phyloP scores from a whole-genome alignment of 331 rosid genomes.

The Pyrus hybrid region DNA sequence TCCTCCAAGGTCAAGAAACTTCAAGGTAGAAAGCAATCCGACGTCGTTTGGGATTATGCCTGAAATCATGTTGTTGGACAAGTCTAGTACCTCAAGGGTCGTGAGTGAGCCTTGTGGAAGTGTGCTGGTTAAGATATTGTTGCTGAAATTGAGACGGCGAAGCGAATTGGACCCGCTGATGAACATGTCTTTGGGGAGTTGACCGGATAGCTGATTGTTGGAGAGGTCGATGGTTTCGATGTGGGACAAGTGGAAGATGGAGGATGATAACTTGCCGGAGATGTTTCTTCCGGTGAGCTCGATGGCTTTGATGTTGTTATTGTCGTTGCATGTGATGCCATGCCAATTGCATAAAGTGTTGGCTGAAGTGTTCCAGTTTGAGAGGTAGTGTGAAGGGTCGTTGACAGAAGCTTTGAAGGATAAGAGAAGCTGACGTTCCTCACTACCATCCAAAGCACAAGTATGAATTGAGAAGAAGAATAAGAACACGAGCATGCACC shows the following conservation, averaged over 20 bases:
- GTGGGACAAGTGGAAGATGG: conserved; percentile 42
- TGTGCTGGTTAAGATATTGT: conserved; percentile 67
- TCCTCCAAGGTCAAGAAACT: conserved; percentile 81
- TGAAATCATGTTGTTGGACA: conserved; percentile 86
- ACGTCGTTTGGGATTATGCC: conserved; percentile 53
- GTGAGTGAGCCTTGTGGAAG: conserved; percentile 38
- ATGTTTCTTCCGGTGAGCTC: conserved; percentile 55
- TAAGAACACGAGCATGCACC: conserved; percentile 21
- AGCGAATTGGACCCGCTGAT: conserved; percentile 25
- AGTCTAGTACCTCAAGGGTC: conserved; percentile 46
- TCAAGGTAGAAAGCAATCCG: conserved; percentile 42
- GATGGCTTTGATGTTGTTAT: conserved; percentile 31
- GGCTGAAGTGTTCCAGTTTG: conserved; percentile 50
- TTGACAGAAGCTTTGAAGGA: conserved; percentile 64
- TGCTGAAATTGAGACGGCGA: conserved; percentile 66
- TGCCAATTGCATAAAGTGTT: conserved; percentile 51
- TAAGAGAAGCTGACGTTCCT: conserved; percentile 38
- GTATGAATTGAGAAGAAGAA: conserved; percentile 13
- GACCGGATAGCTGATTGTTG: conserved; percentile 53
- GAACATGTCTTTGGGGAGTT: conserved; percentile 10
- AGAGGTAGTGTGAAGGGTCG: conserved; percentile 57
- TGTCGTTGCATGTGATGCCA: conserved; percentile 52
- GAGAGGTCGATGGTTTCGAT: conserved; percentile 60
- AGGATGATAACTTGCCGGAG: conserved; percentile 43
- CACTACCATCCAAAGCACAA: conserved; percentile 25